These are phyloP conservation scores for Thuja plicata DNA, from an alignment of 83 land plant genomes.

Conservation along the genomic window DNA sequence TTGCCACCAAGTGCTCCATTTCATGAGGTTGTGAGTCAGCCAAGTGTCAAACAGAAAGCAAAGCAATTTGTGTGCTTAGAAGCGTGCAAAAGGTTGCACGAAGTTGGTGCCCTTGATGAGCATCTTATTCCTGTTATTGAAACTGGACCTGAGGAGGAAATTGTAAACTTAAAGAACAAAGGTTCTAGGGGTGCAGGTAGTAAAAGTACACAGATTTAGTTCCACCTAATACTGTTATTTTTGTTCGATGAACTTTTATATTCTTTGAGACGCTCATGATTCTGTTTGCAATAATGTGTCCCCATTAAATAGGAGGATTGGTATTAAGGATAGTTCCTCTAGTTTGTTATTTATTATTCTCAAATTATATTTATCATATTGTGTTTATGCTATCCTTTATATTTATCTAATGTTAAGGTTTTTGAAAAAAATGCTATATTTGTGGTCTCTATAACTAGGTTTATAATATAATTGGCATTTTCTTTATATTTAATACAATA, in stretches of 20 bases:
- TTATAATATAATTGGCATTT: not conserved
- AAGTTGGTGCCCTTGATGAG: conserved; percentile 73
- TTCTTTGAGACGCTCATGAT: not conserved
- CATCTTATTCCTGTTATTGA: conserved; percentile 59
- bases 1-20: conserved; percentile 87
- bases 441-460: not conserved
- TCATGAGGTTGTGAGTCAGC: conserved; percentile 55
- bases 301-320: not conserved
- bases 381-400: not conserved
- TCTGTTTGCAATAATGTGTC: not conserved
- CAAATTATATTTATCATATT: not conserved
- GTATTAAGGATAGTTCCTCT: not conserved
- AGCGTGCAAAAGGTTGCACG: conserved; percentile 77
- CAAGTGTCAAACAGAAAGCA: conserved; percentile 34
- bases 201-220: not conserved
- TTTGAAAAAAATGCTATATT: not conserved
- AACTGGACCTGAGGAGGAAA: conserved; percentile 27
- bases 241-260: not conserved
- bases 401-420: too few species aligned
- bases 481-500: not conserved
- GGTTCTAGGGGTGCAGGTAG: conserved; percentile 54
- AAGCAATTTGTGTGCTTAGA: conserved; percentile 86
- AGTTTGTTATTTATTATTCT: not conserved
- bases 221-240: not conserved
- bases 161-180: conserved; percentile 19